Evolutionary conservation across 768 basidiomycete species (phyloP).

Genomic region (Podaxis sp.): DNA sequence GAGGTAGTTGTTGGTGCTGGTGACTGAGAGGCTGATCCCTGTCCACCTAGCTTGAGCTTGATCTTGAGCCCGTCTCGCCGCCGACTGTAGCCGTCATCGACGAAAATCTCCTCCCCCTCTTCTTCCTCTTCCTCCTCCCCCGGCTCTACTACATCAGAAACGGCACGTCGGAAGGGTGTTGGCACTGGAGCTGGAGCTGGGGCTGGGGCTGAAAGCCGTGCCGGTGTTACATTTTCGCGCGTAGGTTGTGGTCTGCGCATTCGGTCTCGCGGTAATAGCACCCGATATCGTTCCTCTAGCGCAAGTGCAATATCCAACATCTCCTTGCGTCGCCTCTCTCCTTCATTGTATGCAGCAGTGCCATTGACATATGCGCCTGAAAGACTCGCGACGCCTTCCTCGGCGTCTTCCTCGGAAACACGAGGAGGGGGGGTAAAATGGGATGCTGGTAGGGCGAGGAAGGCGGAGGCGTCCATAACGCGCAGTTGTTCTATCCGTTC

Average conservation of each 20-base stretch:
- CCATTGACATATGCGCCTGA: slow-evolving; percentile 38
- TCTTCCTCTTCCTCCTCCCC: slow-evolving; percentile 8
- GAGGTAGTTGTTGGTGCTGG: slow-evolving; percentile 7
- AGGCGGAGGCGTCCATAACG: slow-evolving; percentile 69
- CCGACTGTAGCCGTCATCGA: background rate
- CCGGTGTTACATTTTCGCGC: background rate
- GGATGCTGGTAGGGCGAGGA: slow-evolving; percentile 58
- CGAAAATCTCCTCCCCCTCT: background rate
- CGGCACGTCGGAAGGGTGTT: slow-evolving; percentile 31
- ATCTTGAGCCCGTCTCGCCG: slow-evolving; percentile 6
- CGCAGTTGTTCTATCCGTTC: slow-evolving; percentile 84
- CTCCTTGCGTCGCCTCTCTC: slow-evolving; percentile 69
- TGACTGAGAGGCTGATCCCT: slow-evolving; percentile 4
- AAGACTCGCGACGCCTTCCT: slow-evolving; percentile 21
- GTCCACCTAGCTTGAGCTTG: slow-evolving; percentile 2
- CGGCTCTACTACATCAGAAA: background rate
- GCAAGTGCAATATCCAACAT: slow-evolving; percentile 69
- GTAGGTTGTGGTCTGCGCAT: slow-evolving; percentile 28
- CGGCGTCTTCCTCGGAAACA: slow-evolving; percentile 25
- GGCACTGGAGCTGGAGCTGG: slow-evolving; percentile 21
- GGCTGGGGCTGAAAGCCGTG: background rate
- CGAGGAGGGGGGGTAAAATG: slow-evolving; percentile 46
- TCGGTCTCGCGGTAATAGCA: slow-evolving; percentile 69
- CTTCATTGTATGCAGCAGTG: slow-evolving; percentile 46
- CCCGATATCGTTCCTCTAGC: slow-evolving; percentile 71